These are phyloP conservation scores for Lichtheimia hyalospora DNA, from an alignment of 371 early-diverging fungal genomes.

Conservation along the genomic window DNA sequence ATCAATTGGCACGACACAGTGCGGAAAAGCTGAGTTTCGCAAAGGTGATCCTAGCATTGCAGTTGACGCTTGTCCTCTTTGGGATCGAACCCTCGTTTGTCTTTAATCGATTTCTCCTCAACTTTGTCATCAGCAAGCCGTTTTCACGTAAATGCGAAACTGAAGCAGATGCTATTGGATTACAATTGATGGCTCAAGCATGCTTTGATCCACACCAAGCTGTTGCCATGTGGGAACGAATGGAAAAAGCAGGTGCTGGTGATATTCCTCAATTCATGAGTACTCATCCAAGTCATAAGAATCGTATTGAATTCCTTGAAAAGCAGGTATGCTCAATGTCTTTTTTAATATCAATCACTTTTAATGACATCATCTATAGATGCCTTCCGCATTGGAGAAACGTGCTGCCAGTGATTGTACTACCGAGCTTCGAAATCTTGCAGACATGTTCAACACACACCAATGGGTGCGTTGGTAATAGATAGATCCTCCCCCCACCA, in stretches of 20 bases:
- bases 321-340: slow-evolving; percentile 25
- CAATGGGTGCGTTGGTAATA: slow-evolving; percentile 36
- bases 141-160: slow-evolving; percentile 88
- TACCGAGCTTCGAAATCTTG: slow-evolving; percentile 26
- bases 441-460: slow-evolving; percentile 31
- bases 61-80: slow-evolving; percentile 39
- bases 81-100: slow-evolving; percentile 53
- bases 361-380: slow-evolving; percentile 12
- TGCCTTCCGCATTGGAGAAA: slow-evolving; percentile 36
- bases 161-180: slow-evolving; percentile 91
- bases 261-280: slow-evolving; percentile 68
- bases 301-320: slow-evolving; percentile 68
- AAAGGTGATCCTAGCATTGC: slow-evolving; percentile 60
- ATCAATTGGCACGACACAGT: slow-evolving; percentile 82
- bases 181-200: slow-evolving; percentile 88
- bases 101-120: slow-evolving; percentile 50
- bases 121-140: slow-evolving; percentile 72
- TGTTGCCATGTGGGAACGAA: slow-evolving; percentile 61
- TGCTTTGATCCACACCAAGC: slow-evolving; percentile 90
- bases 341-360: neutral
- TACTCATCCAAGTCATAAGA: slow-evolving; percentile 85
- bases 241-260: slow-evolving; percentile 35
- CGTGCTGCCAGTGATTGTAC: slow-evolving; percentile 39
- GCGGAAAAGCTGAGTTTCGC: slow-evolving; percentile 80
- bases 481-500: too few species aligned